Evolutionary conservation across 345 rosid genomes (phyloP), one percentile per base, ranked within the genome.

Genomic region (Conringia planisiliqua): DNA sequence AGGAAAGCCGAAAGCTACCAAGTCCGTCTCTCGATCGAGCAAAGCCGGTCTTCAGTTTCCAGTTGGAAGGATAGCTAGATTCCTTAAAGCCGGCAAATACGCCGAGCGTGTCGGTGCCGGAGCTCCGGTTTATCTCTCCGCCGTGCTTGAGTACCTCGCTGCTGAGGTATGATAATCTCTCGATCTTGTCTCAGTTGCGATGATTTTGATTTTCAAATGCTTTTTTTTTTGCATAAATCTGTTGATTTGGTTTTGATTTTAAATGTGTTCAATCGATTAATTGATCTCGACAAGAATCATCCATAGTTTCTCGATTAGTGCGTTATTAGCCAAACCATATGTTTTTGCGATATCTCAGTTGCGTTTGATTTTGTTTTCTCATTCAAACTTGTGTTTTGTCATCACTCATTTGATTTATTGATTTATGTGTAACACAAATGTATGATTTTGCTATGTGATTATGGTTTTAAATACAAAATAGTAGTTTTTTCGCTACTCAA

Each of bases 141-240:
- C 96, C 4, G 96, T 87, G n/a, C 96, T 89, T 1, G 92, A 89
- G 55, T 87, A 89, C 32, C 92, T 89, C 17, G 92, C 96, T 11
- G 96, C 96, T 6, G 96, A 89, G 95, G 95, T 87, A 51, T 8
- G 11, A 2, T n/a, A 4, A 32, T 7, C 46, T 51, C 42, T 55
- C 3, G 20, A 17, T 56, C 8, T 0, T 50, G 4, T 29, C 27
- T 36, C 6, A 48, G 16, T 29, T 29, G 2, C 39, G 36, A 5
- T 9, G 67, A n/a, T 42, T 42, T 40, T 26, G 10, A 44, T 6
- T 44, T 44, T 44, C 10, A 17, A 44, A 12, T 40, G 40, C 1
- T n/a, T n/a, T n/a, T n/a, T n/a, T n/a, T n/a, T n/a, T n/a, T 5
- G 30, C 29, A 10, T 10, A 2, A 22, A 29, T 51, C 14, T 3